Percentiles rank a stretch among this genome's conserved stretches.
phyloP scores from a whole-genome alignment of 495 filamentous ascomycete species.

The Rhypophila decipiens region DNA sequence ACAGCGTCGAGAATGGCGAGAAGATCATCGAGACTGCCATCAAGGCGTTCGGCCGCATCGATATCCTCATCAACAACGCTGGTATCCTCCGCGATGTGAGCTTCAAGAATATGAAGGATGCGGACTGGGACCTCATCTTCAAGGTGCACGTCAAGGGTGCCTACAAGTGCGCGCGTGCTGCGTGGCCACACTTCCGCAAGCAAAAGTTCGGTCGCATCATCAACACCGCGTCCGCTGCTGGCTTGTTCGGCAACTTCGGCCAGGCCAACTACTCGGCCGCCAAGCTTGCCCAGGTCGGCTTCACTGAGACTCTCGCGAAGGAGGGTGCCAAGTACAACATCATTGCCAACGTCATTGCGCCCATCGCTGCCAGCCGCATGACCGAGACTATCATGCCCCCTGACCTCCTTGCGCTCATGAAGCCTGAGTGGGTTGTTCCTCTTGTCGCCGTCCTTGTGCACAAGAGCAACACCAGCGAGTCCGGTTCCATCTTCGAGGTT shows the following conservation, averaged over 20 bases:
- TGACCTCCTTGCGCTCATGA: constrained; percentile 79
- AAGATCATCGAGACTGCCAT: constrained; percentile 95
- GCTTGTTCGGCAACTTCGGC: constrained; percentile 92
- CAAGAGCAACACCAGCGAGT: constrained; percentile 79
- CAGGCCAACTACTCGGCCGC: constrained; percentile 97
- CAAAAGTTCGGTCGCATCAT: constrained; percentile 97
- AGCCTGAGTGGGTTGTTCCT: constrained; percentile 94
- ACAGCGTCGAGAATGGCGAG: constrained; percentile 92
- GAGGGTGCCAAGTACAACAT: constrained; percentile 99
- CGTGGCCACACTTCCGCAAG: constrained; percentile 97
- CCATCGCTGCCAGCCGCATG: constrained; percentile 95
- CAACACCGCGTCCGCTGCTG: constrained; percentile 92
- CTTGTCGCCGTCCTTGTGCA: constrained; percentile 86
- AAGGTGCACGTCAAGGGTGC: constrained; percentile 90
- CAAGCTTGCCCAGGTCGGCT: constrained; percentile 93
- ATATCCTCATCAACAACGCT: constrained; percentile 95
- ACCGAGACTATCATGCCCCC: constrained; percentile 97
- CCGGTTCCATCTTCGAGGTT: constrained; percentile 85
- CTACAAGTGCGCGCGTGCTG: constrained; percentile 94
- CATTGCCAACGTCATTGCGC: constrained; percentile 89
- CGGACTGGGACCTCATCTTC: constrained; percentile 94
- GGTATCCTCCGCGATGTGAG: constrained; percentile 93
- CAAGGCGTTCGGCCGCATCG: constrained; percentile 83
- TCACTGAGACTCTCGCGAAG: constrained; percentile 97
- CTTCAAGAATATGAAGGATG: constrained; percentile 98